A percentile compares a stretch with the other conserved stretches of the same genome.
Conservation (phyloP, 2,329 filamentous ascomycete species). For the Penicillium sp. region DNA sequence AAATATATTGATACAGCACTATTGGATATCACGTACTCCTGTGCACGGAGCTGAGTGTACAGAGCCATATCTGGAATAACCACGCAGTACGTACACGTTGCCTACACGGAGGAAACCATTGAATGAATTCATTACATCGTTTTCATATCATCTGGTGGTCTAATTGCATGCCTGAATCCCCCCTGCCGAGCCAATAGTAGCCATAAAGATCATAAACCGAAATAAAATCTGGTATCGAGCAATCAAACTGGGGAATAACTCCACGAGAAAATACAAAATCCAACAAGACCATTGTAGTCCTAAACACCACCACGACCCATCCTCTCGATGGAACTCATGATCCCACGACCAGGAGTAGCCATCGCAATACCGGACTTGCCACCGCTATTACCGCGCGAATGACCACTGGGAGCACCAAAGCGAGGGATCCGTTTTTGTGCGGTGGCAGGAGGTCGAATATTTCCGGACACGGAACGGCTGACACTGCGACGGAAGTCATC, state of each 20-base stretch:
- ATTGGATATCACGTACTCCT: no score
- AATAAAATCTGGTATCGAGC: background rate
- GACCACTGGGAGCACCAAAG: slow-evolving; percentile 31
- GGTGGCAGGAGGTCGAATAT: slow-evolving; percentile 32
- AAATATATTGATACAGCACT: no score
- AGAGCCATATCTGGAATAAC: no score
- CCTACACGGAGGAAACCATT: no score
- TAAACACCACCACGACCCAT: slow-evolving; percentile 61
- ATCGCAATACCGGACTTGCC: slow-evolving; percentile 38
- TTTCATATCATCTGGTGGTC: background rate
- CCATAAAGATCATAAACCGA: slow-evolving; percentile 4
- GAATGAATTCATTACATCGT: background rate
- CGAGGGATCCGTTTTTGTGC: slow-evolving; percentile 32
- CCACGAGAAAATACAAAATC: background rate
- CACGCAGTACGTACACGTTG: no score
- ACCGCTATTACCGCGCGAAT: slow-evolving; percentile 37
- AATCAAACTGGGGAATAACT: background rate
- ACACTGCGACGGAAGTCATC: slow-evolving; percentile 26
- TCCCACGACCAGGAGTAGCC: slow-evolving; percentile 51
- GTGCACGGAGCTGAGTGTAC: background rate
- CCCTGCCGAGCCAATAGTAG: background rate
- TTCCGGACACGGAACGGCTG: slow-evolving; percentile 29
- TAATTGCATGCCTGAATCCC: background rate
- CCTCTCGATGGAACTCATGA: slow-evolving; percentile 81
- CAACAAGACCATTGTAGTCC: background rate